Conservation (phyloP, 352 stramenopile species). For the Phytopythium mirpurense region DNA sequence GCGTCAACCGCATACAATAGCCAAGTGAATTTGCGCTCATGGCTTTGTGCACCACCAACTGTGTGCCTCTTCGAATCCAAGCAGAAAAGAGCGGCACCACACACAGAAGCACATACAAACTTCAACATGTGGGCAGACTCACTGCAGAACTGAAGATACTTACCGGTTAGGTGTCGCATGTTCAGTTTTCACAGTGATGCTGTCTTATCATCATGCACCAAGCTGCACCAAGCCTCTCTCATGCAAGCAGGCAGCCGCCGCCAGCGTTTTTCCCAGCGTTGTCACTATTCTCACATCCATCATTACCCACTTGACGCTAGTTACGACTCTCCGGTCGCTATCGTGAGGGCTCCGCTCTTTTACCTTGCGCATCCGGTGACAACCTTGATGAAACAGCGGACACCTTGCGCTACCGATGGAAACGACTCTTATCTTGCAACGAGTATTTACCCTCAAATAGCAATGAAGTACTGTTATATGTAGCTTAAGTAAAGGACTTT, state of each 20-base stretch:
- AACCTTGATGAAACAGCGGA: not conserved
- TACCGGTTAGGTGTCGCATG: no score
- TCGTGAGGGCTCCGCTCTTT: no score
- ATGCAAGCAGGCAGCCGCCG: no score
- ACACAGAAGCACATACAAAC: not conserved
- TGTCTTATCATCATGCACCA: no score
- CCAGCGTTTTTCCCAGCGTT: no score
- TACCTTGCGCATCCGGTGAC: constrained; percentile 2
- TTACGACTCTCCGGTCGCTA: no score
- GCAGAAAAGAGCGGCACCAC: constrained; percentile 6
- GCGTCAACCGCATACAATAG: not conserved
- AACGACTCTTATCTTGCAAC: not conserved
- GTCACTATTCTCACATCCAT: no score
- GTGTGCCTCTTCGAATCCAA: constrained; percentile 1
- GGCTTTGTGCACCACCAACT: not conserved
- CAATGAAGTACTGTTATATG: not conserved
- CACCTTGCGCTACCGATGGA: not conserved
- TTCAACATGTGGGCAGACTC: not conserved
- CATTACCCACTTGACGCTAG: no score
- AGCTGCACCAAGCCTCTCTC: no score
- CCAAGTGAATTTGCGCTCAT: not conserved
- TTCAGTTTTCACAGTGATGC: no score
- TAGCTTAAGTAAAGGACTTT: no score
- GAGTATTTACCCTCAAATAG: not conserved
- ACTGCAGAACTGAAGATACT: no score